Conservation (phyloP, 768 basidiomycete species). For the Phaffia tasmanica region DNA sequence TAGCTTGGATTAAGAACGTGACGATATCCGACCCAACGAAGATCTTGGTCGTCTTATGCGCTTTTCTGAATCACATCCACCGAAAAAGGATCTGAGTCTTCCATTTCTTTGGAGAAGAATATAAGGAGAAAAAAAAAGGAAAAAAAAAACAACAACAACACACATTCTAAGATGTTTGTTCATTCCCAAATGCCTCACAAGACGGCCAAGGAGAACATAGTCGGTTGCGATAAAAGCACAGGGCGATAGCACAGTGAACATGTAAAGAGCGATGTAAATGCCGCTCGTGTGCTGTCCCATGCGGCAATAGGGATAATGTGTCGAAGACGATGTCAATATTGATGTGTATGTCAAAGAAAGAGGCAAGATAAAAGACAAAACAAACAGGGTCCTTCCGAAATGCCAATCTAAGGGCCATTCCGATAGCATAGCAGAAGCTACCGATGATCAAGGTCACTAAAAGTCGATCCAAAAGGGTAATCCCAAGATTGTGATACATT, state of each 20-base stretch:
- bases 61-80: background rate
- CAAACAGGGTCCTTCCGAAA: conserved; percentile 16
- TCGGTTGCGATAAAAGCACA: conserved; percentile 17
- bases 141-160: background rate
- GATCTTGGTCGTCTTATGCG: conserved; percentile 15
- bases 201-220: conserved; percentile 19
- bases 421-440: conserved; percentile 14
- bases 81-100: background rate
- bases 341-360: background rate
- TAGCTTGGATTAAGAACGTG: conserved; percentile 18
- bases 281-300: background rate
- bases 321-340: background rate
- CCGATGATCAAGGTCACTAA: conserved; percentile 9
- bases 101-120: background rate
- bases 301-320: background rate
- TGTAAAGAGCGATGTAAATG: conserved; percentile 17
- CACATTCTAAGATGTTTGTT: conserved; percentile 19
- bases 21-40: conserved; percentile 16
- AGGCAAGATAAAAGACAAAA: background rate
- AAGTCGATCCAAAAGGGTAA: background rate
- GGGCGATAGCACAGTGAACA: conserved; percentile 7
- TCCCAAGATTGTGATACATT: background rate
- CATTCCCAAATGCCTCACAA: conserved; percentile 23
- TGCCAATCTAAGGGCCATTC: conserved; percentile 7
- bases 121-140: background rate